phyloP scores from a whole-genome alignment of 257 asterid species.

The Solanum virginianum region DNA sequence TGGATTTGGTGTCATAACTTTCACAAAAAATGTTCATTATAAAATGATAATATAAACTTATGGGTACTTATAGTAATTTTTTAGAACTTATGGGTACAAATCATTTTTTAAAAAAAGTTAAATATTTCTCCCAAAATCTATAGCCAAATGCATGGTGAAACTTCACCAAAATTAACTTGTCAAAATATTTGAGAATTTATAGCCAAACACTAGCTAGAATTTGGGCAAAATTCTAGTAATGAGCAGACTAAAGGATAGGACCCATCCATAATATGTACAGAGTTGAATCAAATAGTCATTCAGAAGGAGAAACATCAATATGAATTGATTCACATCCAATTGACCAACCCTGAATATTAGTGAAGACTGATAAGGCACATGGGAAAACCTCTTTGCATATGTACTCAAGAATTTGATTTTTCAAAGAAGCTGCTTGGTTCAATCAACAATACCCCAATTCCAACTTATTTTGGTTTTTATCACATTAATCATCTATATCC shows the following conservation, averaged over 20 bases:
- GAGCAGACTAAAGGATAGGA: background rate
- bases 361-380: background rate
- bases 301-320: background rate
- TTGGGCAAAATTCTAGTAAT: too few relatives aligned
- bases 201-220: too few relatives aligned
- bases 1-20: too few relatives aligned
- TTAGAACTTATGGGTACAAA: too few relatives aligned
- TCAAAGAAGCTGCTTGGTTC: background rate
- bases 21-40: too few relatives aligned
- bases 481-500: background rate
- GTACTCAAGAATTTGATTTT: background rate
- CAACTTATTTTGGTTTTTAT: background rate
- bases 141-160: too few relatives aligned
- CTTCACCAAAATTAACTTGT: too few relatives aligned
- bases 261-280: background rate
- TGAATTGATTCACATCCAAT: background rate
- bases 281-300: background rate
- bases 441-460: background rate
- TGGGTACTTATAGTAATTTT: too few relatives aligned
- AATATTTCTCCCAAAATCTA: too few relatives aligned
- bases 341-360: background rate
- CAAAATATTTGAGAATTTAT: too few relatives aligned
- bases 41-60: too few relatives aligned
- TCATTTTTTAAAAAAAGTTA: too few relatives aligned
- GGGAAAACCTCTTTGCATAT: background rate